Base-by-base conservation (phyloP, 352 stramenopile species). In the Pythium insidiosum region DNA sequence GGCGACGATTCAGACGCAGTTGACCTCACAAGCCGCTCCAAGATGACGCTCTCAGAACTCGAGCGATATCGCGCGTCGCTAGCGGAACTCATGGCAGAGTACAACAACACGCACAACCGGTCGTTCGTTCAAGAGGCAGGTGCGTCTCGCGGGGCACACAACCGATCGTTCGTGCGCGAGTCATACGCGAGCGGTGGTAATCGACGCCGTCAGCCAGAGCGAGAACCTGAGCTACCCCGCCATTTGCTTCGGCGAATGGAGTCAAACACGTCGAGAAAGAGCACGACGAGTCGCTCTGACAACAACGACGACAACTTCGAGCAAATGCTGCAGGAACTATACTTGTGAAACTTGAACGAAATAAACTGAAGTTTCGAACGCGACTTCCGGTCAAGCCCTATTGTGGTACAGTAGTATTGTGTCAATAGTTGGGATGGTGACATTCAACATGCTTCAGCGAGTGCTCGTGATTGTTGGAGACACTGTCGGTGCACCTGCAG, bases 41-140 rank as follows among this genome's bases (percentile, higher is more conserved):
- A 47, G 43, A 62, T 62, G 54, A 62, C 54, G 0, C 31, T 51
- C 23, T 54, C 58, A 7, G 64, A 73, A 42, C 50, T 72, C 11
- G 54, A 60, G 51, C 56, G 53, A 9, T 78, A 76, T 36, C 59
- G 60, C 21, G 61, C 74, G 22, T 84, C 72, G 25, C 52, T 80
- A 2, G 67, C 67, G 1, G 67, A 84, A 42, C 61, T 88, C 29
- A 67, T 88, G 55, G 80, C 75, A 0, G 70, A 84, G 46, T 82
- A 85, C 43, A 51, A 51, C 22, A 15, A 46, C 11, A 43, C 58
- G 5, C 54, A 53, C 42, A 34, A 50, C 25, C 11, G 18, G 9
- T 28, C 28, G 9, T 1, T 19, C 3, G 30, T 15, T 23, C 18
- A 29, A 22, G 18, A 25, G n/a, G n/a, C n/a, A n/a, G n/a, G n/a